A percentile compares a stretch with the other conserved stretches of the same genome.
phyloP scores from a whole-genome alignment of 352 stramenopile genomes.

The Phytophthora pistaciae region DNA sequence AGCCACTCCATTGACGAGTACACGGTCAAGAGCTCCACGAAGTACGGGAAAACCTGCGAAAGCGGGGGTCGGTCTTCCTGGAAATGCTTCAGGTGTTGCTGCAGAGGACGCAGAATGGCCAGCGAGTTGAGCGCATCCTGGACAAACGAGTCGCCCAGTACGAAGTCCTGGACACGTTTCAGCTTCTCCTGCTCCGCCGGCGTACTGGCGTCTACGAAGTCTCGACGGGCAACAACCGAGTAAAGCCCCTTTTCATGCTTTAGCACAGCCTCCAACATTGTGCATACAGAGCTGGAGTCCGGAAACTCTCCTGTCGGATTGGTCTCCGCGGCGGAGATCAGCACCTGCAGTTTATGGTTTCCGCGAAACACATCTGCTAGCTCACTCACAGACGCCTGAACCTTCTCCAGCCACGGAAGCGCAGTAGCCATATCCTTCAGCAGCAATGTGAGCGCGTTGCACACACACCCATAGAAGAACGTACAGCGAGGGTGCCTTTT shows the following conservation, averaged over 20 bases:
- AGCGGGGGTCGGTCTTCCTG: constrained; percentile 49
- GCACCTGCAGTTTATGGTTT: constrained; percentile 53
- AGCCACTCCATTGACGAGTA: constrained; percentile 69
- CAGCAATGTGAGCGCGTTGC: constrained; percentile 54
- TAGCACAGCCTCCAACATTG: constrained; percentile 56
- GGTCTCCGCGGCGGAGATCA: constrained; percentile 19
- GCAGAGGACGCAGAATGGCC: constrained; percentile 62
- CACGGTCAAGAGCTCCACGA: constrained; percentile 53
- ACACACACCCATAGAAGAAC: constrained; percentile 77
- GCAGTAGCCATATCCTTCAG: constrained; percentile 61
- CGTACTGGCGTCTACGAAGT: constrained; percentile 61
- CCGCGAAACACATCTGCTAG: constrained; percentile 53
- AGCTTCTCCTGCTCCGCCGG: constrained; percentile 54
- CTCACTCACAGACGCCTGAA: constrained; percentile 47
- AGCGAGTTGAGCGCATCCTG: constrained; percentile 67
- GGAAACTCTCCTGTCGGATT: constrained; percentile 33
- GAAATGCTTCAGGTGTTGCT: constrained; percentile 61
- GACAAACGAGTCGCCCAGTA: constrained; percentile 68
- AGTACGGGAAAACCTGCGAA: constrained; percentile 65
- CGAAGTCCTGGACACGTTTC: constrained; percentile 71
- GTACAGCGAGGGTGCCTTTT: constrained; percentile 65
- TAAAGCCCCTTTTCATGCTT: constrained; percentile 66
- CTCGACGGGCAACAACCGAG: constrained; percentile 57
- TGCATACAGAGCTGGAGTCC: constrained; percentile 38
- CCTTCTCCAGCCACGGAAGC: constrained; percentile 58